Conservation (phyloP, 306 rosid species). For the Myrica gale region DNA sequence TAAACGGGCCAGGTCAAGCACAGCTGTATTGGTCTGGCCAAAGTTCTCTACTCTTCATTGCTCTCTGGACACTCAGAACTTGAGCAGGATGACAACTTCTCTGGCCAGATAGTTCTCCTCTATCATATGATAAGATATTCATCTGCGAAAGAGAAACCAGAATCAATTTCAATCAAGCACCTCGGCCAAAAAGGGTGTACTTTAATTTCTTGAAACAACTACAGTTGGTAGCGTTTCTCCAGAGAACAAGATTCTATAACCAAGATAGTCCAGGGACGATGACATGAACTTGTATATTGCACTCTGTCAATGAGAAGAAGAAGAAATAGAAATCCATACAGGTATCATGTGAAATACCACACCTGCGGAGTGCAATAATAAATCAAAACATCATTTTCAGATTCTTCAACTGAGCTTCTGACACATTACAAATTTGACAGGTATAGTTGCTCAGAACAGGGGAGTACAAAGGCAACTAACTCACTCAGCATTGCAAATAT, state of each 20-base stretch:
- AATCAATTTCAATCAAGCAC: slow-evolving; percentile 27
- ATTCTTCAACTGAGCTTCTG: background rate
- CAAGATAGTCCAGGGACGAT: slow-evolving; percentile 40
- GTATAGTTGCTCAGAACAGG: no score
- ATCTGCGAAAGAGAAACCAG: slow-evolving; percentile 53
- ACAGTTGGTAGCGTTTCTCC: slow-evolving; percentile 1
- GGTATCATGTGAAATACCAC: slow-evolving; percentile 24
- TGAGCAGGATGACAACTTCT: slow-evolving; percentile 67
- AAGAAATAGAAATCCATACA: slow-evolving; percentile 15
- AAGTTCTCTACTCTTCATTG: slow-evolving; percentile 25
- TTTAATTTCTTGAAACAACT: slow-evolving; percentile 17
- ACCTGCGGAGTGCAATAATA: slow-evolving; percentile 68
- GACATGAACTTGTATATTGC: slow-evolving; percentile 85
- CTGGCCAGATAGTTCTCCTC: slow-evolving; percentile 83
- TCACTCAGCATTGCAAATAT: background rate
- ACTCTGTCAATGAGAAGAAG: slow-evolving; percentile 57
- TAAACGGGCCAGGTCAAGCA: slow-evolving; percentile 9
- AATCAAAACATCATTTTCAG: background rate
- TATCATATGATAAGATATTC: slow-evolving; percentile 55
- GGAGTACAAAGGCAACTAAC: background rate
- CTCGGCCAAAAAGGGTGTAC: slow-evolving; percentile 9
- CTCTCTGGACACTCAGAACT: slow-evolving; percentile 56
- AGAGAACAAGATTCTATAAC: slow-evolving; percentile 25
- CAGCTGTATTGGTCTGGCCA: slow-evolving; percentile 14
- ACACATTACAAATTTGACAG: background rate